Evolutionary conservation across 2,329 filamentous ascomycete species (phyloP).

Genomic region (Blastomyces silverae): DNA sequence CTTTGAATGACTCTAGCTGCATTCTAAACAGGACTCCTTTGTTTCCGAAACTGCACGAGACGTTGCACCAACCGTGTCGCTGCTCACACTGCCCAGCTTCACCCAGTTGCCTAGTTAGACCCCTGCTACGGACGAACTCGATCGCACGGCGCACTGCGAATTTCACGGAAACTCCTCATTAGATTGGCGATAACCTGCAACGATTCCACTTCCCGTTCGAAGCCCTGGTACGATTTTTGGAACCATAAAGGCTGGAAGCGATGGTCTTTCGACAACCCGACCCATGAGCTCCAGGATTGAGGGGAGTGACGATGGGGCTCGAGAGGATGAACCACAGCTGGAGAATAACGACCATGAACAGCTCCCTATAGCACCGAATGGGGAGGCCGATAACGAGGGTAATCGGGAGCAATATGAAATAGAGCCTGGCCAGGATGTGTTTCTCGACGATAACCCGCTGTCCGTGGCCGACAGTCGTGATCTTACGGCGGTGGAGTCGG

Average conservation of each 20-base stretch:
- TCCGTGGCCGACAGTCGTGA: conserved; percentile 26
- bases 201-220: neutral
- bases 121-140: neutral
- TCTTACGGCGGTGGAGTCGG: conserved; percentile 15
- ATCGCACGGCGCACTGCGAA: neutral
- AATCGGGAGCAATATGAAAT: conserved; percentile 21
- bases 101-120: conserved; percentile 1
- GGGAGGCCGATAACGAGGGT: conserved; percentile 13
- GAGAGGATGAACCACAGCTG: conserved; percentile 48
- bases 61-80: neutral
- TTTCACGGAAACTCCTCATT: neutral
- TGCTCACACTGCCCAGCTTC: neutral
- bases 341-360: conserved; percentile 36
- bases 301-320: conserved; percentile 56
- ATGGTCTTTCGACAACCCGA: conserved; percentile 48
- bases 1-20: neutral
- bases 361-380: neutral
- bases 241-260: conserved; percentile 34
- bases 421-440: conserved; percentile 16
- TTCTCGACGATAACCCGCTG: conserved; percentile 26
- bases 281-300: conserved; percentile 64
- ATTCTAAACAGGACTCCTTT: neutral
- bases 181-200: neutral
- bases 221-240: neutral
- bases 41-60: neutral